phyloP scores from a whole-genome alignment of 345 rosid species.

The Euphorbia pulcherrima region DNA sequence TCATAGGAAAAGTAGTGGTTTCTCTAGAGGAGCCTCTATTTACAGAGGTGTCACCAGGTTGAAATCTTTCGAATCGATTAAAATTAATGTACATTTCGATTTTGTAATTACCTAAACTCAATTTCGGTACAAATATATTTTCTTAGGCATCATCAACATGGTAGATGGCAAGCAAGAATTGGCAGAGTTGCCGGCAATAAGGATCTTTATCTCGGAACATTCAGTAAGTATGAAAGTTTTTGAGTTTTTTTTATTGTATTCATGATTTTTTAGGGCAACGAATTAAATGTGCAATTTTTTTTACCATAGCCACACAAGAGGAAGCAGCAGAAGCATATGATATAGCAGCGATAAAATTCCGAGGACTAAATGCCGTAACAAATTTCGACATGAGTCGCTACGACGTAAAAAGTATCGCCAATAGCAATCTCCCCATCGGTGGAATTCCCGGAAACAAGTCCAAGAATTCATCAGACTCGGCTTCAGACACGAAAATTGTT shows the following conservation, averaged over 20 bases:
- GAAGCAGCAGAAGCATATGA: constrained; percentile 71
- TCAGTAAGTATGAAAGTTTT: constrained; percentile 47
- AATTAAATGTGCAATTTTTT: no score
- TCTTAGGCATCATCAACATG: constrained; percentile 92
- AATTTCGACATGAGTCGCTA: constrained; percentile 92
- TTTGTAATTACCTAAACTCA: not conserved
- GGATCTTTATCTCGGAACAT: constrained; percentile 96
- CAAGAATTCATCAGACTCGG: constrained; percentile 43
- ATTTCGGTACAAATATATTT: not conserved
- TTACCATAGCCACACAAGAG: constrained; percentile 68
- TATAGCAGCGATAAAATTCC: constrained; percentile 81
- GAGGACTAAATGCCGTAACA: constrained; percentile 86
- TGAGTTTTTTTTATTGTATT: not conserved
- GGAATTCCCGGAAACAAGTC: constrained; percentile 46
- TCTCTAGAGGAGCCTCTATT: constrained; percentile 95
- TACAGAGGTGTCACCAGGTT: constrained; percentile 97
- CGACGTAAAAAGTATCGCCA: constrained; percentile 81
- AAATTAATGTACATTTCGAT: not conserved
- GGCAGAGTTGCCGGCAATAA: constrained; percentile 98
- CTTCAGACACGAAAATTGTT: constrained; percentile 41
- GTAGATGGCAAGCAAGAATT: constrained; percentile 96
- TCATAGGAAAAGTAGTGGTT: constrained; percentile 87
- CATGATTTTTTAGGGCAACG: no score
- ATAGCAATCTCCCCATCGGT: constrained; percentile 75
- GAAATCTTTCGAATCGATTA: not conserved